Base-by-base conservation (phyloP, 495 filamentous ascomycete species). In the Penicillium cosmopolitanum region DNA sequence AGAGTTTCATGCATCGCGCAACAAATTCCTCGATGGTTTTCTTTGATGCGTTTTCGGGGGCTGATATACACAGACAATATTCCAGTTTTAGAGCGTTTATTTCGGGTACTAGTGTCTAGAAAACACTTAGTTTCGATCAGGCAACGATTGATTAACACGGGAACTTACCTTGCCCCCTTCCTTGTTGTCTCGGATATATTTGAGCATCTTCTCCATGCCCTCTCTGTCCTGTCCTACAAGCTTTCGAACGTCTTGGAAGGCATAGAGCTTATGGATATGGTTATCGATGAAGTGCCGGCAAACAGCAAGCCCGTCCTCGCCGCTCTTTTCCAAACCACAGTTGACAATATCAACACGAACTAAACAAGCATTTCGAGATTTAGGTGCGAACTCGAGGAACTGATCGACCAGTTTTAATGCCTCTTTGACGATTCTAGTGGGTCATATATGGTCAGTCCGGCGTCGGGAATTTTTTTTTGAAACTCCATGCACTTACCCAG, bases 11-110 rank as follows among this genome's bases (percentile, higher is more conserved):
- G 53, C 82, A 83, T 31, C 73, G 73, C 18, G 63, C 66, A 21
- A 83, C 69, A 51, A 85, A 82, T 4, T 71, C 68, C 43, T 83
- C 78, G 6, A 77, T 60, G 33, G 66, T 63, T 18, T 73, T 43
- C 48, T 63, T 67, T 2, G 67, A 58, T 23, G 67, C 70, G 15
- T 65, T 66, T 28, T 72, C 74, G 19, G 66, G 67, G 2, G 79
- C 80, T 35, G 84, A 78, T 13, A 79, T 63, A 4, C 70, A 66
- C 38, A 85, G 72, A 51, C 81, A 77, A 58, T 86, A 87, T n/a
- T 84, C 76, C 28, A 85, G 65, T 53, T 86, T 87, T 35, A 85
- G 70, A 19, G 75, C 72, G 61, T 87, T 87, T 61, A 85, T 83
- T 53, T 65, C 65, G 6, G 76, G 65, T 48, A 81, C 73, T 34